These are phyloP conservation scores for Jatropha podagrica DNA, from an alignment of 441 rosid genomes.

Conservation along the genomic window DNA sequence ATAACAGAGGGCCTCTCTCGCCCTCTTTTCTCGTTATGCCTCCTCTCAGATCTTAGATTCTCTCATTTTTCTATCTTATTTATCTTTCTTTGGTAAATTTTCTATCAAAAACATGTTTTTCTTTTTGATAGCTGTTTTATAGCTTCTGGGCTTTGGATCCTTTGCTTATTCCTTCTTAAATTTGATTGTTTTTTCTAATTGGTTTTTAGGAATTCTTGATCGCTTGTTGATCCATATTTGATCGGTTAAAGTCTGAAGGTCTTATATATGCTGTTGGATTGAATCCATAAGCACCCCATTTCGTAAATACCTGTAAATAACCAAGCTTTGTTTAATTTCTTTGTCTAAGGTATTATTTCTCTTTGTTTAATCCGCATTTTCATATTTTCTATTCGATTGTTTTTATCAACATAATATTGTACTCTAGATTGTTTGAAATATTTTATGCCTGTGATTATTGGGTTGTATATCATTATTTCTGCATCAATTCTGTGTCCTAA, in stretches of 20 bases:
- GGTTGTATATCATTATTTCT: slow-evolving; percentile 5
- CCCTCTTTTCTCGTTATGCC: slow-evolving; percentile 53
- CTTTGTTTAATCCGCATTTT: slow-evolving; percentile 40
- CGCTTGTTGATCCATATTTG: slow-evolving; percentile 29
- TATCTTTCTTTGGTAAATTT: slow-evolving; percentile 28
- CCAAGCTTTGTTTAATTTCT: slow-evolving; percentile 34
- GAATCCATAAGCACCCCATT: slow-evolving; percentile 50
- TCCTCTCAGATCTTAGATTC: slow-evolving; percentile 56
- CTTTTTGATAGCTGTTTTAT: slow-evolving; percentile 6
- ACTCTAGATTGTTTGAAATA: slow-evolving; percentile 16
- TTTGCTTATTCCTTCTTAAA: slow-evolving; percentile 24
- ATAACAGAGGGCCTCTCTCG: slow-evolving; percentile 54
- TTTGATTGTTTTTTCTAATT: slow-evolving; percentile 21
- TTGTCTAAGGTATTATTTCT: slow-evolving; percentile 29
- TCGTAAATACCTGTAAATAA: slow-evolving; percentile 25
- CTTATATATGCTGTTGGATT: slow-evolving; percentile 26
- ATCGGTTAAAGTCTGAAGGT: slow-evolving; percentile 26
- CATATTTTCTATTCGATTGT: slow-evolving; percentile 27
- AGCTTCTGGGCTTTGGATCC: slow-evolving; percentile 36
- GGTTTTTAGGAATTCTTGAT: slow-evolving; percentile 43
- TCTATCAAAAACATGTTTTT: slow-evolving; percentile 4
- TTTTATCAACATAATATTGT: slow-evolving; percentile 15
- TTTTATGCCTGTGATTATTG: slow-evolving; percentile 7
- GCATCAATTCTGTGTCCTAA: slow-evolving; percentile 13
- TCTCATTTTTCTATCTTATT: slow-evolving; percentile 21